Base-by-base conservation (phyloP, 306 rosid species). In the Pyrus pyrifolia region DNA sequence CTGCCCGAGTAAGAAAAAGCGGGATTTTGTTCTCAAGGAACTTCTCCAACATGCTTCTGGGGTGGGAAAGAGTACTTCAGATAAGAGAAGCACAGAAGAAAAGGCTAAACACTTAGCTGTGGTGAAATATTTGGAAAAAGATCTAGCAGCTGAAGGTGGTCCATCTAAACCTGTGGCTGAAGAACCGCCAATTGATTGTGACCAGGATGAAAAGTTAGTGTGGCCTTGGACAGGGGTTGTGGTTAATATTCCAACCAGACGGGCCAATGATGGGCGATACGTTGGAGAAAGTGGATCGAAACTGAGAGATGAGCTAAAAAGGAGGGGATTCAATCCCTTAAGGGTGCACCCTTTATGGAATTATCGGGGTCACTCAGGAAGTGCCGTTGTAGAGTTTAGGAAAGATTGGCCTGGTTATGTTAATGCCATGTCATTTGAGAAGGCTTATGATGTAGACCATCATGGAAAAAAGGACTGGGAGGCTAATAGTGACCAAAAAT, bases 161-260 rank as follows among this genome's bases (percentile, higher is more conserved):
- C 88, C 91, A 25, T 83, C 93, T 64, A 74, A 82, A 78, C 82
- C 78, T 72, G 85, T 3, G 22, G 73, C 15, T 65, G 84, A 85
- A 59, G 86, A 90, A 27, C 85, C 88, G 63, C 74, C 75, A 29
- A 61, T 72, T n/a, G 77, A 63, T 69, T 85, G 86, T 45, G 74
- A 88, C 79, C 89, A 81, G 15, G 91, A 86, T 79, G 91, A 87
- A 78, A 89, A 81, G 60, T 86, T 93, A 68, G 97, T 96, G 72
- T 91, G 96, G 97, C 98, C 99, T 52, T 93, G 99, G 99, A 86
- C 83, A 63, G 98, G 98, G 69, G 72, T 96, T 31, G 97, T 89
- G 60, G 97, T 89, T 66, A 96, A 96, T 74, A 80, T 96, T 85
- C 97, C 97, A 59, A 96, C 90, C 25, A 79, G 27, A 68, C 88